Conservation (phyloP, 2,329 filamentous ascomycete genomes). For the Xylaria sp. region DNA sequence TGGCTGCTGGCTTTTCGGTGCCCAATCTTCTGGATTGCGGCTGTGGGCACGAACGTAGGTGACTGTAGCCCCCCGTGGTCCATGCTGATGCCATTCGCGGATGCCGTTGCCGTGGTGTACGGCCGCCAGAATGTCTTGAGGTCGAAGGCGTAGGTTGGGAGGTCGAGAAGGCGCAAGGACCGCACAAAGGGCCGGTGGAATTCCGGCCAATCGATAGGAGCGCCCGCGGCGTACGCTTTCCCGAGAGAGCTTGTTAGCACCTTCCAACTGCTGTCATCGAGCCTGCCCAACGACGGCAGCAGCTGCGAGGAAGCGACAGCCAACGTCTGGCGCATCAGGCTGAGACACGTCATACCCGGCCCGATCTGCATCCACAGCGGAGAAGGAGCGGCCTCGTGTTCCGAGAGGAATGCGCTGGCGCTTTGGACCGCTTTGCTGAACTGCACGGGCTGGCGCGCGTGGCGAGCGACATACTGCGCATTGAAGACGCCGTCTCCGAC, state of each 20-base stretch:
- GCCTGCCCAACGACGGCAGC: conserved; percentile 7
- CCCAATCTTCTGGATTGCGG: conserved; percentile 20
- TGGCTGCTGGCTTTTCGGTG: background rate
- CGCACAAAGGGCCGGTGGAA: conserved; percentile 14
- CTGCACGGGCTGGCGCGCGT: conserved; percentile 24
- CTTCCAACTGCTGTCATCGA: conserved; percentile 8
- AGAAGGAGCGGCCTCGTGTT: background rate
- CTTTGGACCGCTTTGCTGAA: conserved; percentile 25
- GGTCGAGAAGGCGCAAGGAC: conserved; percentile 16
- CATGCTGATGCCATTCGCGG: conserved; percentile 6
- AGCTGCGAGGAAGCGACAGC: conserved; percentile 1
- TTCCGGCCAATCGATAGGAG: conserved; percentile 18
- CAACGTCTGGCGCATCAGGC: conserved; percentile 13
- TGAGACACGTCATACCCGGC: conserved; percentile 8
- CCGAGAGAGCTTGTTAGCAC: conserved; percentile 12
- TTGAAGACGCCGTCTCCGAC: conserved; percentile 27
- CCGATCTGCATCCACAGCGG: conserved; percentile 24
- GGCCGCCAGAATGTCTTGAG: conserved; percentile 19
- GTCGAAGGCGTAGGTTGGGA: conserved; percentile 28
- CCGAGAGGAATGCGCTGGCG: background rate
- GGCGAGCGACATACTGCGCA: conserved; percentile 27
- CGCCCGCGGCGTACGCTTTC: conserved; percentile 17
- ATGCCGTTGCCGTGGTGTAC: conserved; percentile 20
- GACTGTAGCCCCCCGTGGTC: background rate
- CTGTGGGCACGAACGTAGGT: conserved; percentile 15